phyloP scores from a whole-genome alignment of 148 eudicot species.

The Suaeda aralocaspica region DNA sequence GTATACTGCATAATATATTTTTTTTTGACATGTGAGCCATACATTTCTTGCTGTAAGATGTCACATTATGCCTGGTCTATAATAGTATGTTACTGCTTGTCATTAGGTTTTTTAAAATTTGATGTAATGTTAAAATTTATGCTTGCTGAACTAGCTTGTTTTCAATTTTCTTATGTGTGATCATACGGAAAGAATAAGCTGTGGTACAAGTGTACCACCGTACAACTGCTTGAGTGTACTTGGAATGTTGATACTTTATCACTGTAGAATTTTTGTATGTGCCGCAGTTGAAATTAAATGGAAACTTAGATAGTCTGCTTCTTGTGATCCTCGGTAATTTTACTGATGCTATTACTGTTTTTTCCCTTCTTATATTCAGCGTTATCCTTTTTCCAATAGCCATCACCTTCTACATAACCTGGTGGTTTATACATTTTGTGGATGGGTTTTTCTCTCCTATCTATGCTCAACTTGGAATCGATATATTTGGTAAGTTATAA shows the following conservation, averaged over 20 bases:
- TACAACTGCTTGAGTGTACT: not conserved
- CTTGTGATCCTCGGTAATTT: not conserved
- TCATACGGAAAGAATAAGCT: not conserved
- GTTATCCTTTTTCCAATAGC: slow-evolving; percentile 88
- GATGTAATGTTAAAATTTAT: not conserved
- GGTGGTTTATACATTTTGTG: slow-evolving; percentile 90
- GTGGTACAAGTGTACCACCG: not conserved
- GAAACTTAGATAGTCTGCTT: not conserved
- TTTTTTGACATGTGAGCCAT: not conserved
- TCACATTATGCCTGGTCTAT: slow-evolving; percentile 1
- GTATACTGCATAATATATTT: not conserved
- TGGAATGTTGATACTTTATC: not conserved
- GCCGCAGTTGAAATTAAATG: not conserved
- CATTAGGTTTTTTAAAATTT: not conserved
- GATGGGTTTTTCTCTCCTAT: slow-evolving; percentile 90
- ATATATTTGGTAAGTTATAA: slow-evolving; percentile 60
- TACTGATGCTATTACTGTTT: slow-evolving; percentile 6
- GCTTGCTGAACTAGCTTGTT: not conserved
- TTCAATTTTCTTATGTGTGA: not conserved
- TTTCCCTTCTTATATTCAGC: slow-evolving; percentile 48
- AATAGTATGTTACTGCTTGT: not conserved
- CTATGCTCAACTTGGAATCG: slow-evolving; percentile 79
- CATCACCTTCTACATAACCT: slow-evolving; percentile 76
- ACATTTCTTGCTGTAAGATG: not conserved
- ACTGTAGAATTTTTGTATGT: not conserved